Conservation (phyloP, 129 eudicot genomes). For the Centrapalus pauciflorus region DNA sequence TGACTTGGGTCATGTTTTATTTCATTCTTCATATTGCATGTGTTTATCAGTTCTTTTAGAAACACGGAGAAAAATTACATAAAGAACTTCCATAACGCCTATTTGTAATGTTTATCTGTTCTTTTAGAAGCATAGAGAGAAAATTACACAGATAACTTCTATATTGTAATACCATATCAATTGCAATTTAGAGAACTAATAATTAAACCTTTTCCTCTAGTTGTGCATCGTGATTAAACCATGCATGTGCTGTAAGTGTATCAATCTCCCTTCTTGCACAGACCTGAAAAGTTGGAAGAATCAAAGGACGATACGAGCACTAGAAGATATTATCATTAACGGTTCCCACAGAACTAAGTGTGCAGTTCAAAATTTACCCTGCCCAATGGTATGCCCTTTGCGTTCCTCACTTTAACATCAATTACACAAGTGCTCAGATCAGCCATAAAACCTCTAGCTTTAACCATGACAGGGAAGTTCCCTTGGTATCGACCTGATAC, state of each 20-base stretch:
- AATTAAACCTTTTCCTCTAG: constrained; percentile 63
- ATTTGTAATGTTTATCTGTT: neutral
- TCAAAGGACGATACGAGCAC: neutral
- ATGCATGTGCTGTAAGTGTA: constrained; percentile 66
- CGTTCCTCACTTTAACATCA: constrained; percentile 45
- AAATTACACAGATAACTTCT: neutral
- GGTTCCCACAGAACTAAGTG: neutral
- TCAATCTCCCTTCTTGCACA: constrained; percentile 67
- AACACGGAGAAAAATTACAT: neutral
- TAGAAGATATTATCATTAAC: neutral
- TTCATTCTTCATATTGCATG: neutral
- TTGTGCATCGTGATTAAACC: constrained; percentile 60
- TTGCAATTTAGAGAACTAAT: neutral
- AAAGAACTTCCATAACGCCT: too few relatives aligned
- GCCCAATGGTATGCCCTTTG: constrained; percentile 62
- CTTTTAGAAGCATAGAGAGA: neutral
- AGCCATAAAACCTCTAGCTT: constrained; percentile 59
- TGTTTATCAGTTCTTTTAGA: neutral
- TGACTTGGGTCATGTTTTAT: neutral
- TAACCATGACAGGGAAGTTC: constrained; percentile 44
- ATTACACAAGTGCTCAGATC: constrained; percentile 44
- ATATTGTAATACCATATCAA: neutral
- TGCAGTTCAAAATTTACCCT: constrained; percentile 43
- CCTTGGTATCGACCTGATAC: constrained; percentile 83
- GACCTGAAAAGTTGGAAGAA: constrained; percentile 33